phyloP scores from a whole-genome alignment of 352 stramenopile genomes.

The Globisporangium parvum region DNA sequence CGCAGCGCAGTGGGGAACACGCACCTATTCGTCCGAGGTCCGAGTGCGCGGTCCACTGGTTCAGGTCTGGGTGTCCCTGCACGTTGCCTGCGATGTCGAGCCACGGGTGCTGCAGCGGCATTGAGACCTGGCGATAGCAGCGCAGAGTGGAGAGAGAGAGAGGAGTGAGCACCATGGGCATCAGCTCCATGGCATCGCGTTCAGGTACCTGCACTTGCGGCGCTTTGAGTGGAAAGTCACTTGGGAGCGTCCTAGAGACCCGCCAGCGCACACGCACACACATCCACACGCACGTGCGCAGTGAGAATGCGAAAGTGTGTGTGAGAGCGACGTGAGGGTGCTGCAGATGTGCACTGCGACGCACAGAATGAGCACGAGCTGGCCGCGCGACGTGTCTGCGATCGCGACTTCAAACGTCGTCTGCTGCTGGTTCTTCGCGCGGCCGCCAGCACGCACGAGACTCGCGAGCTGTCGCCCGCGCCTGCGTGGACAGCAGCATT shows the following conservation, averaged over 20 bases:
- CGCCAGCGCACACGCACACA: no score
- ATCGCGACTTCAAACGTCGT: constrained; percentile 77
- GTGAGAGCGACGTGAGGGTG: neutral
- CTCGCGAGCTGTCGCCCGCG: constrained; percentile 71
- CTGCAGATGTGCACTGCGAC: neutral
- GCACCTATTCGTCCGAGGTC: constrained; percentile 70
- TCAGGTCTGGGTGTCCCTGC: constrained; percentile 61
- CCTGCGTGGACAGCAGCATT: constrained; percentile 21
- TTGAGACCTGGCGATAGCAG: constrained; percentile 37
- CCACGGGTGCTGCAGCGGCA: constrained; percentile 68
- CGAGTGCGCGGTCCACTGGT: constrained; percentile 78
- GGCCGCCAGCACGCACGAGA: constrained; percentile 71
- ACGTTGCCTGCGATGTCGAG: constrained; percentile 69
- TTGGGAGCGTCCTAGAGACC: constrained; percentile 46
- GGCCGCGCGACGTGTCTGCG: constrained; percentile 45
- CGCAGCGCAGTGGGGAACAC: no score
- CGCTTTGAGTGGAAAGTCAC: constrained; percentile 65
- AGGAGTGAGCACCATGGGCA: neutral
- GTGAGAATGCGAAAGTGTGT: neutral
- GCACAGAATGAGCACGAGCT: constrained; percentile 45
- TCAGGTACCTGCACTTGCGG: constrained; percentile 47
- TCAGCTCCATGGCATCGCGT: neutral
- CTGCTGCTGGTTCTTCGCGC: constrained; percentile 82
- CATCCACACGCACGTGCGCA: neutral
- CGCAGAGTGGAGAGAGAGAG: neutral